Evolutionary conservation across 768 basidiomycete species (phyloP), one percentile per base, ranked within the genome.

Genomic region (Pleurotus tuoliensis): DNA sequence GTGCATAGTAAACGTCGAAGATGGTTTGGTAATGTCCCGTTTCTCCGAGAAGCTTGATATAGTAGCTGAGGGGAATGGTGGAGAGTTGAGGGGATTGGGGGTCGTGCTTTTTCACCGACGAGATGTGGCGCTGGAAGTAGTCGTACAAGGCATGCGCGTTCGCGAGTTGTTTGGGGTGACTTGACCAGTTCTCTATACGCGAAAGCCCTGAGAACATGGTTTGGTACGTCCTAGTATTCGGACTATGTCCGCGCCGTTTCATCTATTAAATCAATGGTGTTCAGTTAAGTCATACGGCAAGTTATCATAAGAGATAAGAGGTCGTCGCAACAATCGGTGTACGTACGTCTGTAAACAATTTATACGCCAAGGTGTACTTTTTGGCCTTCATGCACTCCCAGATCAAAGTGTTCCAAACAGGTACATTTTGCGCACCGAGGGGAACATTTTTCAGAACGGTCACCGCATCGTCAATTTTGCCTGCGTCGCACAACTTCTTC

Each of bases 361-460:
- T 67, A 60, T 84, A 88, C 0, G 81, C 82, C 30, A 88, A 69
- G 38, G 83, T 78, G 64, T 76, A 87, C 43, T 79, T 78, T 57
- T 77, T 69, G 15, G 70, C 80, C 40, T 82, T 77, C 73, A 89
- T 72, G 47, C 80, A 79, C 52, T 84, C 78, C 73, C 79, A 82
- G 39, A 94, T 86, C 62, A 93, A 67, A 2, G 85, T 89, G 61
- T 92, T 92, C 92, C 92, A 94, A 5, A 87, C 84, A 9, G 79
- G 75, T 1, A 81, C 74, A 61, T 91, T 92, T 64, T 90, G 87
- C 0, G 90, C 86, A 61, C 87, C 88, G 47, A 81, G 72, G 20
- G 92, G 89, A 16, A 84, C 73, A 39, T 78, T 82, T 64, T 87
- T 82, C n/a, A 94, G 76, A 69, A 84, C 80, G 22, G 74, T 66